Percentiles rank a stretch among this genome's conserved stretches.
These are phyloP conservation scores for Sarocladiaceae sp. DNA, from an alignment of 2,329 filamentous ascomycete species.

Conservation along the genomic window DNA sequence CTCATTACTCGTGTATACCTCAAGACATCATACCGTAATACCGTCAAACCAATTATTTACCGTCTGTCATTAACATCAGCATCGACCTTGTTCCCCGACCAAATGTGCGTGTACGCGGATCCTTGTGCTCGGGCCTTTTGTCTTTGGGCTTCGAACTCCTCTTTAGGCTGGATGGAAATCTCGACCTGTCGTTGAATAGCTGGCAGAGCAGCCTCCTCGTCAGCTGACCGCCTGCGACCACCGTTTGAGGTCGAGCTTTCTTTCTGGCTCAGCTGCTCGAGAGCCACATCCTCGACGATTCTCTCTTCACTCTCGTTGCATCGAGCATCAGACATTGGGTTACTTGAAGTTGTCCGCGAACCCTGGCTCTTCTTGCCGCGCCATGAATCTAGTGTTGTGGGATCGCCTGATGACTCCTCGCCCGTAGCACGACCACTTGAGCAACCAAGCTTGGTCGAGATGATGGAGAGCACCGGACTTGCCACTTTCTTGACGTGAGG, in stretches of 20 bases:
- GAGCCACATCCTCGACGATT: conserved; percentile 8
- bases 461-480: conserved; percentile 2
- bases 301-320: conserved; percentile 11
- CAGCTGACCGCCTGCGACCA: not conserved
- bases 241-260: not conserved
- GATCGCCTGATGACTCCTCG: not conserved
- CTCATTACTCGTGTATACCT: conserved; percentile 3
- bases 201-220: not conserved
- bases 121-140: conserved; percentile 1
- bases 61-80: not conserved
- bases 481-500: conserved; percentile 35
- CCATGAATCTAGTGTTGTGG: conserved; percentile 7
- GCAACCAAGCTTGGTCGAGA: conserved; percentile 10
- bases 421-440: not conserved
- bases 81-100: not conserved
- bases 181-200: conserved; percentile 1
- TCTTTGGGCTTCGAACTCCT: not conserved
- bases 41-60: not conserved
- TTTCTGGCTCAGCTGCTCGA: not conserved
- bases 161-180: conserved; percentile 1
- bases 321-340: not conserved
- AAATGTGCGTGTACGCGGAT: not conserved
- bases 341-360: not conserved
- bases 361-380: not conserved
- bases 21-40: not conserved